These are phyloP conservation scores for Ulota crispa DNA, from an alignment of 225 moss, liverwort and hornwort species.

Conservation along the genomic window DNA sequence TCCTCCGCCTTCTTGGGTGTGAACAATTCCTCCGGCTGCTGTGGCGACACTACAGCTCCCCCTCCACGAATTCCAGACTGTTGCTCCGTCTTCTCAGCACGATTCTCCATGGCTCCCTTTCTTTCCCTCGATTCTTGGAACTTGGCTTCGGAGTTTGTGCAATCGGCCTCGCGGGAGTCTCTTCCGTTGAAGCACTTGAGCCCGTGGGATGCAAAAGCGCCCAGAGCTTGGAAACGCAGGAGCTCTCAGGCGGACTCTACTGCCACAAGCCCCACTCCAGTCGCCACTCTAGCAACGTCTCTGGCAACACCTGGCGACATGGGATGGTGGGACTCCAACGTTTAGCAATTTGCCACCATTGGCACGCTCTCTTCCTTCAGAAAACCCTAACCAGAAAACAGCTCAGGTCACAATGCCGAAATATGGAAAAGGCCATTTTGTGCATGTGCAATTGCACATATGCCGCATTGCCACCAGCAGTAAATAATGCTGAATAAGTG, in stretches of 20 bases:
- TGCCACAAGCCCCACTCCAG: constrained; percentile 20
- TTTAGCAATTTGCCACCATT: not conserved
- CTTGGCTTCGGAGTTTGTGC: constrained; percentile 6
- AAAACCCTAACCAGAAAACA: not conserved
- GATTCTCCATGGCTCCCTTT: not conserved
- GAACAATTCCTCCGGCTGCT: constrained; percentile 23
- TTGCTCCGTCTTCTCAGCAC: not conserved
- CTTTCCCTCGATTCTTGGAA: not conserved
- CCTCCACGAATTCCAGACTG: not conserved
- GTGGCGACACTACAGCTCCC: not conserved
- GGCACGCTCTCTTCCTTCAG: not conserved
- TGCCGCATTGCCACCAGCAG: not conserved
- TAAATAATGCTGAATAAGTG: not conserved
- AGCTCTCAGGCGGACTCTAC: not conserved
- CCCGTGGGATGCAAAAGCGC: constrained; percentile 1
- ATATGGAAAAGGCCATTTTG: not conserved
- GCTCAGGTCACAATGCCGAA: not conserved
- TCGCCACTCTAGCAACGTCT: constrained; percentile 14
- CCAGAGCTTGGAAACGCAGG: not conserved
- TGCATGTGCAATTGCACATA: not conserved
- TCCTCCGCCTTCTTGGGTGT: not conserved
- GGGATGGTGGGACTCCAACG: not conserved
- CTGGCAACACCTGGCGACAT: constrained; percentile 12
- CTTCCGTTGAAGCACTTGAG: not conserved
- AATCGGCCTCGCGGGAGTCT: not conserved